phyloP scores from a whole-genome alignment of 192 early-diverging fungal species.

The Linnemannia hyalina region DNA sequence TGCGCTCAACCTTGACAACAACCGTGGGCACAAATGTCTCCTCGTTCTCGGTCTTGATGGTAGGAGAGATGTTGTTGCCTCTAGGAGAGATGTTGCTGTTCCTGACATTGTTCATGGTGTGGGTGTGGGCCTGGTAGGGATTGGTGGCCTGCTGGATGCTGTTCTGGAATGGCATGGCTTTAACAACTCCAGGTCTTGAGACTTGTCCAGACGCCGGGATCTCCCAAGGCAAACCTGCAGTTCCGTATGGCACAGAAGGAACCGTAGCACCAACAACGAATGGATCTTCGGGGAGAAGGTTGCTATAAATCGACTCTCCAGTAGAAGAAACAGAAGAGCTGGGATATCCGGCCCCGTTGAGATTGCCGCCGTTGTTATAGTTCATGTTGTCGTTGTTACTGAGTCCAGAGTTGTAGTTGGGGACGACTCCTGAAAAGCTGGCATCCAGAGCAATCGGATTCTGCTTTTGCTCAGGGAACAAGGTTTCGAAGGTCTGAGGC shows the following conservation, averaged over 20 bases:
- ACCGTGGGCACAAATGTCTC: constrained; percentile 33
- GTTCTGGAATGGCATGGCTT: background rate
- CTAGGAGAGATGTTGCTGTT: background rate
- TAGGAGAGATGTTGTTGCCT: background rate
- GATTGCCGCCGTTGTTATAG: background rate
- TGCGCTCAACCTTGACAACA: constrained; percentile 35
- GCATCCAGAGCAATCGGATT: constrained; percentile 28
- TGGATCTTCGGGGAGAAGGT: constrained; percentile 34
- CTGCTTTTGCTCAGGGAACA: constrained; percentile 52
- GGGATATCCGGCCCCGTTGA: background rate
- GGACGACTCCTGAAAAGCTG: constrained; percentile 11
- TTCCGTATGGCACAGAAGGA: constrained; percentile 13
- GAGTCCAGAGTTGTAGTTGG: constrained; percentile 12
- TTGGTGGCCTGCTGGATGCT: constrained; percentile 14
- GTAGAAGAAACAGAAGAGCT: constrained; percentile 6
- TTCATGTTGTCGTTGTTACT: background rate
- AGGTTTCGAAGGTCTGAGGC: constrained; percentile 37
- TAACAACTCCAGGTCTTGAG: constrained; percentile 31
- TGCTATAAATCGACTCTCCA: constrained; percentile 38
- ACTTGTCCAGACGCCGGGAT: background rate
- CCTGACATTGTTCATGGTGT: background rate
- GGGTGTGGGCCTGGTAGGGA: background rate
- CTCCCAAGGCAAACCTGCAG: constrained; percentile 26
- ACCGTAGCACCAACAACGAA: background rate
- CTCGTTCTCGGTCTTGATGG: constrained; percentile 37